Evolutionary conservation across 2,329 filamentous ascomycete species (phyloP), one percentile per base, ranked within the genome.

Genomic region (Xylaria sp.): DNA sequence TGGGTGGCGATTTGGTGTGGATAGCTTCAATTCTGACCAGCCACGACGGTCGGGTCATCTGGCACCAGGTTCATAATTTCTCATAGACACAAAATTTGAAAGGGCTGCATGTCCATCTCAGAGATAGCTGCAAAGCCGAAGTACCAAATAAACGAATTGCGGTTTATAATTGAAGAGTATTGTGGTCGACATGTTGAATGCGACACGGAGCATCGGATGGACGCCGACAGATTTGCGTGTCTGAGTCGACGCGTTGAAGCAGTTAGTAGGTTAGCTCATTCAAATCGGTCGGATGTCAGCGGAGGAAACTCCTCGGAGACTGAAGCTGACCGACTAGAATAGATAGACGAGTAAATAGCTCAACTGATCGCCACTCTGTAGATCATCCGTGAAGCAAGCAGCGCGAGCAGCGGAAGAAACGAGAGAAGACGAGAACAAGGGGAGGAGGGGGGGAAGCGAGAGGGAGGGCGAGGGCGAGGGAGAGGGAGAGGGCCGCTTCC

Each of bases 391-490:
- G 52, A 62, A 66, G 37, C 59, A 65, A 65, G 37, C 59, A 65
- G 66, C 62, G 67, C 63, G 66, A 65, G 58, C 66, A 62, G 63
- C 56, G 61, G 58, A 62, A 61, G 60, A 62, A 64, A 65, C 59
- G 67, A 68, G 65, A 69, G 66, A 68, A 65, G 61, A 61, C 61
- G 63, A 68, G 68, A 65, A 69, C 66, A 60, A 62, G 62, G 59
- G 59, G 49, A 52, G 52, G 55, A 23, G 55, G 52, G 42, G 10
- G 4, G 52, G 57, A 39, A 9, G 46, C 37, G 52, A 57, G 52
- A 42, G 62, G 58, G 60, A 60, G 61, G 61, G 63, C 61, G 61
- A 60, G 60, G 48, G 53, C 52, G 54, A 34, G 57, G 52, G 42
- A 10, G n/a, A 52, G 59, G 44, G 13, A 49, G 47, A 52, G 59